These are phyloP conservation scores for Globisporangium okanoganense DNA, from an alignment of 352 stramenopile genomes.

Conservation along the genomic window DNA sequence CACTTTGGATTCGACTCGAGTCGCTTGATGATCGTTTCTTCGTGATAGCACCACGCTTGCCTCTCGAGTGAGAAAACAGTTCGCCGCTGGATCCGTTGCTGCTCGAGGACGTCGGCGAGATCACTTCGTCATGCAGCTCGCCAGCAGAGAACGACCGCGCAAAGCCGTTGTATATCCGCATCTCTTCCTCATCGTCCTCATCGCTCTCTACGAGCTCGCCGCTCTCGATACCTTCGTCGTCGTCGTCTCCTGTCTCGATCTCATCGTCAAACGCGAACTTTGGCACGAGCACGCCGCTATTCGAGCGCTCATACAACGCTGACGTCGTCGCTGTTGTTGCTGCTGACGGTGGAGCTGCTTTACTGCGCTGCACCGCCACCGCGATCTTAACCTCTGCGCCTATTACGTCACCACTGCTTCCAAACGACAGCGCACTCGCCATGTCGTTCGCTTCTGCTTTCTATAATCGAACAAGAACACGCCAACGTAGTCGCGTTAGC, in stretches of 20 bases:
- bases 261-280: conserved; percentile 18
- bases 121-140: conserved; percentile 15
- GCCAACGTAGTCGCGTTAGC: background rate
- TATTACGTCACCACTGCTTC: background rate
- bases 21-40: conserved; percentile 19
- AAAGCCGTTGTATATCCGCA: conserved; percentile 15
- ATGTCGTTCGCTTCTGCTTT: conserved; percentile 2
- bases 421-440: conserved; percentile 1
- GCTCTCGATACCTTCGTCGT: conserved; percentile 5
- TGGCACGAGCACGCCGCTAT: conserved; percentile 18
- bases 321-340: background rate
- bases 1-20: conserved; percentile 20
- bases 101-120: conserved; percentile 55
- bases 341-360: background rate
- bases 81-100: conserved; percentile 46
- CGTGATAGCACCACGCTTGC: conserved; percentile 1
- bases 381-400: conserved; percentile 1
- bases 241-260: conserved; percentile 3
- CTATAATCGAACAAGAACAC: background rate
- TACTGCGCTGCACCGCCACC: conserved; percentile 5
- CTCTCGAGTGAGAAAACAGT: conserved; percentile 10
- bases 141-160: conserved; percentile 4
- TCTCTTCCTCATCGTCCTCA: background rate
- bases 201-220: background rate
- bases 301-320: conserved; percentile 13